These are phyloP conservation scores for Candida ipomoeae DNA, from an alignment of 805 yeast genomes.

Conservation along the genomic window DNA sequence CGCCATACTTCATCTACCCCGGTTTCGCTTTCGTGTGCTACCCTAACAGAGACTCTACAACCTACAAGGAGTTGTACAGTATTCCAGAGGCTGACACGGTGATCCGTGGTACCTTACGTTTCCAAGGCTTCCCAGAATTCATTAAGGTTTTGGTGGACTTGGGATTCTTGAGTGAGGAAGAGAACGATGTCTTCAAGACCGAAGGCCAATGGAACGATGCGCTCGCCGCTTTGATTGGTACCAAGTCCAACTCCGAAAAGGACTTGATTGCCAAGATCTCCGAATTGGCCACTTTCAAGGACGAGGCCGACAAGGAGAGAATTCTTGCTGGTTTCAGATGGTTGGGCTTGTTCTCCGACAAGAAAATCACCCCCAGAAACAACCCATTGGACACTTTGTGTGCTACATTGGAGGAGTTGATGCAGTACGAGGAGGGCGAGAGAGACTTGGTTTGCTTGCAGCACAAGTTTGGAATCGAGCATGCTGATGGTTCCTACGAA, in stretches of 20 bases:
- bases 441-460: conserved; percentile 93
- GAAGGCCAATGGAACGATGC: conserved; percentile 85
- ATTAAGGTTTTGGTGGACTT: conserved; percentile 91
- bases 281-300: conserved; percentile 74
- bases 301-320: conserved; percentile 77
- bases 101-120: conserved; percentile 94
- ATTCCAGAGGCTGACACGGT: conserved; percentile 98
- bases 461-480: conserved; percentile 96
- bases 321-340: conserved; percentile 86
- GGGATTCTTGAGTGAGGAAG: conserved; percentile 83
- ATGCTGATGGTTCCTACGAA: conserved; percentile 90
- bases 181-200: conserved; percentile 52
- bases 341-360: conserved; percentile 87
- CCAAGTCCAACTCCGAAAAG: conserved; percentile 61
- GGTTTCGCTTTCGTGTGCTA: conserved; percentile 93
- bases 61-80: conserved; percentile 83
- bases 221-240: conserved; percentile 67
- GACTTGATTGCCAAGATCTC: conserved; percentile 76
- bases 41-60: conserved; percentile 97
- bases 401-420: conserved; percentile 89
- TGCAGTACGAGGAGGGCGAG: conserved; percentile 95
- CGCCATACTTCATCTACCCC: conserved; percentile 93
- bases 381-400: conserved; percentile 95
- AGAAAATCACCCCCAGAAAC: conserved; percentile 77
- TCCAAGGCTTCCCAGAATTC: conserved; percentile 98